A percentile compares a stretch with the other conserved stretches of the same genome.
These are phyloP conservation scores for Rhodotorula sp. DNA, from an alignment of 1,284 basidiomycete genomes.

Conservation along the genomic window DNA sequence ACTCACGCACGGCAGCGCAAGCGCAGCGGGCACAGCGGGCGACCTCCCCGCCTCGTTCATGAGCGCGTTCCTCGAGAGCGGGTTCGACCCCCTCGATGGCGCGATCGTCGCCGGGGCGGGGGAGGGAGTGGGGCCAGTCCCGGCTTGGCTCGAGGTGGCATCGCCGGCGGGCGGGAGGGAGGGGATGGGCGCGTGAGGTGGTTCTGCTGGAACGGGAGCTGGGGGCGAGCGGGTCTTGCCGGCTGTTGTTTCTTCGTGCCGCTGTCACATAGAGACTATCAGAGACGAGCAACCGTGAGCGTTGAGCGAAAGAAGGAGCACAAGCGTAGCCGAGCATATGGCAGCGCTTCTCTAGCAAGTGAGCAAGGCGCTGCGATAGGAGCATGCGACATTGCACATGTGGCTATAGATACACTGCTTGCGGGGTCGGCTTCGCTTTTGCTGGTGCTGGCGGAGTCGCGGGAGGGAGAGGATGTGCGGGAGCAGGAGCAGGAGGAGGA, in stretches of 20 bases:
- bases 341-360: too few relatives aligned
- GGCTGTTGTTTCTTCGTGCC: too few relatives aligned
- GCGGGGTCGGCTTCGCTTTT: not conserved
- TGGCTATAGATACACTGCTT: not conserved
- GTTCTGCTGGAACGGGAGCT: too few relatives aligned
- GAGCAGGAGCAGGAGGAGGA: not conserved
- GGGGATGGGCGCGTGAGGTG: too few relatives aligned
- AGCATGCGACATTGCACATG: not conserved
- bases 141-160: not conserved
- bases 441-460: not conserved
- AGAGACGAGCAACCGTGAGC: too few relatives aligned
- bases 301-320: too few relatives aligned
- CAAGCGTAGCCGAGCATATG: too few relatives aligned
- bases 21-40: too few relatives aligned
- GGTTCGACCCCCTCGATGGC: constrained; percentile 19
- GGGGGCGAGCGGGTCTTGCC: not conserved
- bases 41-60: constrained; percentile 6
- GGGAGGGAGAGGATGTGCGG: not conserved
- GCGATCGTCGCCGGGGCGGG: not conserved
- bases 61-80: constrained; percentile 2
- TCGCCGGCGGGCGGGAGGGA: not conserved
- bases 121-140: not conserved
- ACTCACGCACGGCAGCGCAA: not conserved
- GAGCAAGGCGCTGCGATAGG: too few relatives aligned
- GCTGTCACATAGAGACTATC: too few relatives aligned